Evolutionary conservation across 2,329 filamentous ascomycete genomes (phyloP).

Genomic region (Pseudogymnoascus sp.): DNA sequence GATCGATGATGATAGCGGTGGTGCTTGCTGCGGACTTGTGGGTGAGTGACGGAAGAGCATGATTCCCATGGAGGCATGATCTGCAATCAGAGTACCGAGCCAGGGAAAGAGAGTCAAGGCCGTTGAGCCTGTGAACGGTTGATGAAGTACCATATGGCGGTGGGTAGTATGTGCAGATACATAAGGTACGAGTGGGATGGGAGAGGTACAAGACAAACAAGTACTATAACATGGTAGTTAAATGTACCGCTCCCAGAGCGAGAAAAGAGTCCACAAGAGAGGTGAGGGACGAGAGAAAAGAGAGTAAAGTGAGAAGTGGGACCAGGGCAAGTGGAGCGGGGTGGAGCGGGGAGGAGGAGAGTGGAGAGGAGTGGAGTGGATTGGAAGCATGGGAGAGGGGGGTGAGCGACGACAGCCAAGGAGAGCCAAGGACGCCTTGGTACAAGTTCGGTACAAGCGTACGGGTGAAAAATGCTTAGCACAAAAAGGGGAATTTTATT

Average conservation of each 20-base stretch:
- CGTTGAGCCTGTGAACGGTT: not conserved
- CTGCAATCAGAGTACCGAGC: not conserved
- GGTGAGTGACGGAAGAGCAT: not conserved
- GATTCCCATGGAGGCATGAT: not conserved
- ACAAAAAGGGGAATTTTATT: not conserved
- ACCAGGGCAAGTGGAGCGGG: not conserved
- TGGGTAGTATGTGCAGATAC: not conserved
- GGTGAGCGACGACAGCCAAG: not conserved
- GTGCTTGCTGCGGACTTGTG: not conserved
- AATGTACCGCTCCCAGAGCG: too few relatives aligned
- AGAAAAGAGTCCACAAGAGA: too few relatives aligned
- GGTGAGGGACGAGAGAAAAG: not conserved
- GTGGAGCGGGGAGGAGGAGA: not conserved
- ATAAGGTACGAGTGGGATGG: not conserved
- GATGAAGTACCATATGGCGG: not conserved
- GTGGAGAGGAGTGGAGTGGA: not conserved
- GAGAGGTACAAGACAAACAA: not conserved
- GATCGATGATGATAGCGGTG: not conserved
- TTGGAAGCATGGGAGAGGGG: not conserved
- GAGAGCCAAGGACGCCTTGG: not conserved
- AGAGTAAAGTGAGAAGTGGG: not conserved
- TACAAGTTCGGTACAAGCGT: not conserved
- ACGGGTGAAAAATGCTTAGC: not conserved
- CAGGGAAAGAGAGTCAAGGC: not conserved
- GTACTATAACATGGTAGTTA: not conserved